Evolutionary conservation across 768 basidiomycete genomes (phyloP), one percentile per base, ranked within the genome.

Genomic region (Porpolomopsis calyptriformis): DNA sequence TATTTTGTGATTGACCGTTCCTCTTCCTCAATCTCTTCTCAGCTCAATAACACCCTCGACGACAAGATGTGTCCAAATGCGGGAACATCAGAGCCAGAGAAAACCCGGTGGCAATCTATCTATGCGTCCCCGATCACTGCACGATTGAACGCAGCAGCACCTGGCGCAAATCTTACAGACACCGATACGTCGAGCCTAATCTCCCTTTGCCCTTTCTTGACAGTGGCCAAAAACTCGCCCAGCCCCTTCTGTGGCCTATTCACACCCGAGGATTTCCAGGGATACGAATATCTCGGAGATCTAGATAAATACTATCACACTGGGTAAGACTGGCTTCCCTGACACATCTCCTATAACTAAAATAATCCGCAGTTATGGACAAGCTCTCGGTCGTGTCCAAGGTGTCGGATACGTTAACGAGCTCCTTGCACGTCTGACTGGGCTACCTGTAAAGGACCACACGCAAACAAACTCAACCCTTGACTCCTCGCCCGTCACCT

Each of bases 371-470:
- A 85, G 83, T 16, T 74, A 85, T 49, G 86, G 87, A 3, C 76
- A 78, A 49, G 52, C 59, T 2, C 66, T 90, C 1, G 87, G 88
- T 1, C 80, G 68, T 4, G 77, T 88, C 5, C 85, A 87, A 57
- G 87, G 88, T 25, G 80, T 91, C 3, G 91, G 90, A 4, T 94
- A 85, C 58, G 69, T 86, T 56, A 91, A 90, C 58, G 90, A 93
- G 64, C 74, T 94, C n/a, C 60, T 93, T 18, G 85, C 87, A 0
- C 77, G 92, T 9, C 70, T 94, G 35, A 85, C 81, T 0, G 69
- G 70, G 12, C 61, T 58, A 12, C 74, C 78, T 1, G 82, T 87
- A 23, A 58, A 58, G 33, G 86, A 89, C 60, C 56, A 71, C 50
- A 89, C 86, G 0, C 81, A 84, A 53, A 85, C 83, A 2, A 91